Base-by-base conservation (phyloP, 768 basidiomycete genomes). In the Suillus placidus region DNA sequence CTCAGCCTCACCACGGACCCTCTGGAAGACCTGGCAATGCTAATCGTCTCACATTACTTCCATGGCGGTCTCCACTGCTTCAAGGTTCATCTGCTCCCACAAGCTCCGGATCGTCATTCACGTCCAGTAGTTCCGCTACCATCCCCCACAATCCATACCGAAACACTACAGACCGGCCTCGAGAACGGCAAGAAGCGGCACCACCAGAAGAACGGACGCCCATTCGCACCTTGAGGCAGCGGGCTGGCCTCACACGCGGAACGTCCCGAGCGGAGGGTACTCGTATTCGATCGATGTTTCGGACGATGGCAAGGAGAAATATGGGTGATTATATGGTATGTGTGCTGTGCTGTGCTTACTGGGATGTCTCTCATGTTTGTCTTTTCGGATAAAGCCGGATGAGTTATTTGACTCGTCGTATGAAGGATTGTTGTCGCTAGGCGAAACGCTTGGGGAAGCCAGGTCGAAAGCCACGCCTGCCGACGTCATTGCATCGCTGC, bases 361-460 rank as follows among this genome's bases (percentile, higher is more conserved):
- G 40, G 47, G 16, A 65, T 63, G 64, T 64, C 40, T 51, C 37
- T 61, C 64, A n/a, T 67, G 34, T 57, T 45, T 61, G 14, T 56
- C 35, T 18, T 30, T 62, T 64, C 66, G 6, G 51, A 12, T 23
- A n/a, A 69, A 91, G 90, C 85, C 87, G 61, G 92, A 93, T 66
- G 90, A 93, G 71, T 83, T 92, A 67, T 89, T 92, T 72, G 90
- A 92, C 67, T 75, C 82, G 7, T 93, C 92, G 2, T 93, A 93
- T 70, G 92, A 94, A 73, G 85, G 80, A 45, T 74, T 93, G 61
- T 68, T 92, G 23, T 82, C 83, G 3, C 76, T 93, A 55, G 82
- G 87, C 42, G 81, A 81, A 16, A 75, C 85, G 20, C 75, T 93
- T 51, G 90, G 92, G 8, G 91, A 93, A n/a, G 91, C 78, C 8